These are phyloP conservation scores for Metschnikowia noctiluminum DNA, from an alignment of 805 yeast genomes.

Conservation along the genomic window DNA sequence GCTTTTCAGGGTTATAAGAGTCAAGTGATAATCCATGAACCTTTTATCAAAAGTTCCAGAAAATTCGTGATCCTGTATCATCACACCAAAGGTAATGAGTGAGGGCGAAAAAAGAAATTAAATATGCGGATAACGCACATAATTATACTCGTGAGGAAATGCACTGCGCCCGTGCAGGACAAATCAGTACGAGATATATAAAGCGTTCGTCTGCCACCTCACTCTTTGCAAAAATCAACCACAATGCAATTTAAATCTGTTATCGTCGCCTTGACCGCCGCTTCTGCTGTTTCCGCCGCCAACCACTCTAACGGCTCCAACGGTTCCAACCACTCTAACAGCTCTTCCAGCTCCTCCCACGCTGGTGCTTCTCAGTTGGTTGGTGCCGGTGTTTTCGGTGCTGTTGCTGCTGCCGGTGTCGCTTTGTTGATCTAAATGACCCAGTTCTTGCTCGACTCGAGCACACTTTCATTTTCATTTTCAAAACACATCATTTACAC, in stretches of 20 bases:
- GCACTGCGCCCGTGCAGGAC: slow-evolving; percentile 11
- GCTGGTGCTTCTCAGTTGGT: slow-evolving; percentile 34
- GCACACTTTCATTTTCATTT: slow-evolving; percentile 5
- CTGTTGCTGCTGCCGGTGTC: slow-evolving; percentile 31
- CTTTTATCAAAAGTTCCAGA: slow-evolving; percentile 1
- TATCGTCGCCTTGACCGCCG: slow-evolving; percentile 37
- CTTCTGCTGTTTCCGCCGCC: slow-evolving; percentile 33
- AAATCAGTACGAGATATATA: slow-evolving; percentile 7
- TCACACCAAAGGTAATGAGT: background rate
- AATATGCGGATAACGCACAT: slow-evolving; percentile 7
- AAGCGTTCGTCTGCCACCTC: background rate
- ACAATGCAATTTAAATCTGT: slow-evolving; percentile 41
- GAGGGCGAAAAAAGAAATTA: slow-evolving; percentile 2
- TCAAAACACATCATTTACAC: slow-evolving; percentile 6
- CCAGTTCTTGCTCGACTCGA: slow-evolving; percentile 1
- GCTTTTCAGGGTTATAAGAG: no score
- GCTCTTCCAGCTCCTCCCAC: slow-evolving; percentile 21
- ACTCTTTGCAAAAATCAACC: background rate
- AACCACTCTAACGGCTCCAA: slow-evolving; percentile 22
- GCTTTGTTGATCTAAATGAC: slow-evolving; percentile 37
- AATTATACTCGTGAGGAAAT: slow-evolving; percentile 1
- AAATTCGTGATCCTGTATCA: slow-evolving; percentile 1
- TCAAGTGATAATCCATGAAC: no score
- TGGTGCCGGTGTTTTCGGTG: slow-evolving; percentile 30
- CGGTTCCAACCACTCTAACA: slow-evolving; percentile 21